Evolutionary conservation across 2,329 filamentous ascomycete species (phyloP).

Genomic region (Periconia digitata): DNA sequence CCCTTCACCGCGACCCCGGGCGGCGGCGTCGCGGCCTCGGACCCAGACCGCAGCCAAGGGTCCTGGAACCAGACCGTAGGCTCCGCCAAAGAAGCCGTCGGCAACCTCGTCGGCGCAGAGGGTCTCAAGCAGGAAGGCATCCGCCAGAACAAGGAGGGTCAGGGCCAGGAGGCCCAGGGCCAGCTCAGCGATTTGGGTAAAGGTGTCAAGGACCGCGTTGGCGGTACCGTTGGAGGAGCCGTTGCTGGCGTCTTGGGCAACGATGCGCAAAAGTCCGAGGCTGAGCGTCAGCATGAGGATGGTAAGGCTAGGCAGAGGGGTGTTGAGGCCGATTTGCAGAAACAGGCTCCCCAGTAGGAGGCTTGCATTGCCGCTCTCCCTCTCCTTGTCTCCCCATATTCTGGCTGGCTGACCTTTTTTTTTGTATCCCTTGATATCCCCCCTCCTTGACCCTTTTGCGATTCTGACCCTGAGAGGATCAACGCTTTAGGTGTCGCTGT

Average conservation of each 20-base stretch:
- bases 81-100: slow-evolving; percentile 77
- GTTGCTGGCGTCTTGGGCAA: slow-evolving; percentile 75
- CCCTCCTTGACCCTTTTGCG: no score
- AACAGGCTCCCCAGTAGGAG: slow-evolving; percentile 54
- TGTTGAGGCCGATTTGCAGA: slow-evolving; percentile 78
- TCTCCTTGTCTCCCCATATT: no score
- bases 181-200: slow-evolving; percentile 74
- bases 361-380: no score
- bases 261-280: slow-evolving; percentile 63
- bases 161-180: slow-evolving; percentile 79
- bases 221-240: slow-evolving; percentile 71
- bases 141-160: slow-evolving; percentile 77
- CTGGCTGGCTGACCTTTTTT: neutral
- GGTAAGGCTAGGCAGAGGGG: slow-evolving; percentile 85
- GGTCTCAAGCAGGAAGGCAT: slow-evolving; percentile 72
- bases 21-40: slow-evolving; percentile 71
- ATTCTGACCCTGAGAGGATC: no score
- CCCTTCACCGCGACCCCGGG: slow-evolving; percentile 69
- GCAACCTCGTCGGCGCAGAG: slow-evolving; percentile 74
- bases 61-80: slow-evolving; percentile 90
- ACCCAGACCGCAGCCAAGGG: slow-evolving; percentile 70
- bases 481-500: no score
- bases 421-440: neutral
- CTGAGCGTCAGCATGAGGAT: slow-evolving; percentile 70
- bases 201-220: slow-evolving; percentile 59